Evolutionary conservation across 768 basidiomycete species (phyloP).

Genomic region (button mushroom (Agaricus bisporus)): DNA sequence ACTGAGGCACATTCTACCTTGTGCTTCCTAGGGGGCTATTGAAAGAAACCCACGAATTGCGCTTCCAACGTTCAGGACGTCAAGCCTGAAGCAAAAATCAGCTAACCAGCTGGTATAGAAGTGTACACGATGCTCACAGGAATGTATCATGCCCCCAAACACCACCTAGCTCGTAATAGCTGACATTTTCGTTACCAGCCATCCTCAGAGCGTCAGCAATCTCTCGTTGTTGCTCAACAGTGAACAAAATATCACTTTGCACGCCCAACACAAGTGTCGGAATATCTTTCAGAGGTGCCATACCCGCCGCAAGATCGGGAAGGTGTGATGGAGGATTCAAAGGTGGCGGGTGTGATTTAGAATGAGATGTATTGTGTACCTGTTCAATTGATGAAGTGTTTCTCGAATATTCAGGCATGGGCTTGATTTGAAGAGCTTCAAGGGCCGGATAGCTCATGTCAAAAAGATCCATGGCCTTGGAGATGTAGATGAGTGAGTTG

Average conservation of each 20-base stretch:
- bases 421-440: conserved; percentile 52
- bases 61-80: conserved; percentile 85
- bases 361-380: conserved; percentile 40
- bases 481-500: conserved; percentile 97
- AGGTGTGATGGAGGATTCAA: conserved; percentile 71
- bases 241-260: conserved; percentile 94
- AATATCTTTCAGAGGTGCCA: conserved; percentile 66
- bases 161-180: conserved; percentile 95
- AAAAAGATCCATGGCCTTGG: conserved; percentile 99
- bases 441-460: conserved; percentile 85
- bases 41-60: conserved; percentile 87
- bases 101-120: background rate
- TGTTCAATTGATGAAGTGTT: conserved; percentile 14
- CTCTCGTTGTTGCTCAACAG: conserved; percentile 96
- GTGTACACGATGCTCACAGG: conserved; percentile 50
- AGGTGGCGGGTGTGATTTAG: conserved; percentile 70
- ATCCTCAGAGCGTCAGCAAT: conserved; percentile 86
- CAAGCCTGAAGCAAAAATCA: conserved; percentile 43
- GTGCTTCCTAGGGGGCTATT: background rate
- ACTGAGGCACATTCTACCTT: background rate
- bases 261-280: conserved; percentile 89
- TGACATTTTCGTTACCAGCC: conserved; percentile 83
- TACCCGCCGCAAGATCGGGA: conserved; percentile 69
- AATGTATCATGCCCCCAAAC: conserved; percentile 99
- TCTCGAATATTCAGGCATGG: conserved; percentile 15